Evolutionary conservation across 805 yeast species (phyloP).

Genomic region (Cyberlindnera americana): DNA sequence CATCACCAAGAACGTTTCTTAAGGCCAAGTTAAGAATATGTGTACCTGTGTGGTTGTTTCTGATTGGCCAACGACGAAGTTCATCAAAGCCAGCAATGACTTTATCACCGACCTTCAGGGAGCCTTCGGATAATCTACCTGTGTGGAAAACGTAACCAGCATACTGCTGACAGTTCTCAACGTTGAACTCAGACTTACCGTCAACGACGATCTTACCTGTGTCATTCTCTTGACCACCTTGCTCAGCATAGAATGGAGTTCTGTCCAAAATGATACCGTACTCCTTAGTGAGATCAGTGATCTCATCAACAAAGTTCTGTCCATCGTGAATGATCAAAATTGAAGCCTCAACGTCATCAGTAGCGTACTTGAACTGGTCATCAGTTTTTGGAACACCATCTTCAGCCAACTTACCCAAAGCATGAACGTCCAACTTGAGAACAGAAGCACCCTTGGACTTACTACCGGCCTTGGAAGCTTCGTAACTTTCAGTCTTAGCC

Average conservation of each 20-base stretch:
- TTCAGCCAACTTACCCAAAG: constrained; percentile 68
- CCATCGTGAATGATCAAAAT: constrained; percentile 73
- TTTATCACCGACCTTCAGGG: constrained; percentile 58
- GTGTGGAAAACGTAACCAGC: constrained; percentile 96
- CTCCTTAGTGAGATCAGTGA: constrained; percentile 46
- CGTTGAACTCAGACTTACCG: constrained; percentile 82
- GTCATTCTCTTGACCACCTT: constrained; percentile 98
- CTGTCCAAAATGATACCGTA: constrained; percentile 81
- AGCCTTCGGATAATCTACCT: constrained; percentile 79
- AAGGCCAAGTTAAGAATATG: constrained; percentile 89
- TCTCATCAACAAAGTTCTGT: constrained; percentile 51
- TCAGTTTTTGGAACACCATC: constrained; percentile 72
- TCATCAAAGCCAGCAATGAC: constrained; percentile 89
- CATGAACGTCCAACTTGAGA: constrained; percentile 87
- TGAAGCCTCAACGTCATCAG: constrained; percentile 63
- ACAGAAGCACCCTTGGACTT: constrained; percentile 53
- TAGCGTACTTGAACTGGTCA: constrained; percentile 74
- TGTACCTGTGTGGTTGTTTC: constrained; percentile 98
- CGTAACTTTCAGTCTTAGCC: constrained; percentile 85
- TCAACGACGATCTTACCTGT: constrained; percentile 91
- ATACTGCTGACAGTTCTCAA: constrained; percentile 85
- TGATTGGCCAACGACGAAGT: constrained; percentile 91
- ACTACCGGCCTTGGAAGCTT: constrained; percentile 91
- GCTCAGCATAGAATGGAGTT: constrained; percentile 96
- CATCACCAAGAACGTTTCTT: constrained; percentile 80